Evolutionary conservation across 2,329 filamentous ascomycete species (phyloP).

Genomic region (Tothia fuscella): DNA sequence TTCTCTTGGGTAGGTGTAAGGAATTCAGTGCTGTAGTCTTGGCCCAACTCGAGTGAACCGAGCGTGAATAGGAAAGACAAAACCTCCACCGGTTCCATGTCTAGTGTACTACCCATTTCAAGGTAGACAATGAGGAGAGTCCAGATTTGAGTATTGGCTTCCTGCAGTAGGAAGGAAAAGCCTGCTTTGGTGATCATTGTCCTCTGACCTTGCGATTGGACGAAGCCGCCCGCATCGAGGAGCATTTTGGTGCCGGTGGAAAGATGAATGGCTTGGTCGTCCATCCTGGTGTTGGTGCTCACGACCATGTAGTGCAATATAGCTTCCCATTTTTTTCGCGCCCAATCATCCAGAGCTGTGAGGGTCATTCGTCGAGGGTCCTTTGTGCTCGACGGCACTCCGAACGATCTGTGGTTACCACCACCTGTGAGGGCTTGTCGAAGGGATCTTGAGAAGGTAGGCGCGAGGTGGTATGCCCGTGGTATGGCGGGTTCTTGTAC

Average conservation of each 20-base stretch:
- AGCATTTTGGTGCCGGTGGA: slow-evolving; percentile 72
- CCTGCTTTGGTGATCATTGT: slow-evolving; percentile 81
- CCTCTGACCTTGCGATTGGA: slow-evolving; percentile 45
- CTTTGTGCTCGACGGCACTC: slow-evolving; percentile 61
- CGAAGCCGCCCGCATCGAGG: slow-evolving; percentile 67
- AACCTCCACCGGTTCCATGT: slow-evolving; percentile 84
- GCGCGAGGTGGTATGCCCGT: slow-evolving; percentile 63
- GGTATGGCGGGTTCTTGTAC: slow-evolving; percentile 45
- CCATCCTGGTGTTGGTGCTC: slow-evolving; percentile 20
- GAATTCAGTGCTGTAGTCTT: slow-evolving; percentile 77
- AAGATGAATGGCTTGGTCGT: slow-evolving; percentile 22
- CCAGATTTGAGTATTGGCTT: slow-evolving; percentile 96
- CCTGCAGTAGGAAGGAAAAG: slow-evolving; percentile 89
- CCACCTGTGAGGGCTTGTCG: slow-evolving; percentile 80
- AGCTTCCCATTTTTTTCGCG: slow-evolving; percentile 83
- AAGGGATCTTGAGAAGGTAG: slow-evolving; percentile 73
- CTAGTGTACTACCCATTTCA: slow-evolving; percentile 36
- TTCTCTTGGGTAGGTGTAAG: slow-evolving; percentile 70
- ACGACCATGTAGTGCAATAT: slow-evolving; percentile 93
- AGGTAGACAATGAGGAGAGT: slow-evolving; percentile 88
- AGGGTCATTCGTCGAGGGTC: slow-evolving; percentile 49
- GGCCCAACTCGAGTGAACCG: slow-evolving; percentile 81
- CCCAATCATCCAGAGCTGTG: slow-evolving; percentile 69
- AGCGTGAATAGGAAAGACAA: slow-evolving; percentile 94
- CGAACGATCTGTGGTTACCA: slow-evolving; percentile 77